phyloP scores from a whole-genome alignment of 2,329 filamentous ascomycete genomes.

The Phyllosticta ampelicida region DNA sequence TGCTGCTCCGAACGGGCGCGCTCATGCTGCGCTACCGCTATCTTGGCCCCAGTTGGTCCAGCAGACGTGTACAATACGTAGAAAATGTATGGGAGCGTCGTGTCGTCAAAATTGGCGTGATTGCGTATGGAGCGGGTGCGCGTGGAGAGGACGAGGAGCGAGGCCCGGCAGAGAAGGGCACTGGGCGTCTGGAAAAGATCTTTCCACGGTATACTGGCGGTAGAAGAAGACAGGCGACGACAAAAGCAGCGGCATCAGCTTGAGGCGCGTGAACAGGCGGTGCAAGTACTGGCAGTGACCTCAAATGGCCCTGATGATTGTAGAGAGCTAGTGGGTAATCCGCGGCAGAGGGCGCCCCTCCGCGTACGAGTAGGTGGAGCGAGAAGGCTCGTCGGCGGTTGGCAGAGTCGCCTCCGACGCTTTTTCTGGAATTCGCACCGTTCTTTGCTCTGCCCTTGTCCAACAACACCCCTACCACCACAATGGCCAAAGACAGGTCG shows the following conservation, averaged over 20 bases:
- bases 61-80: neutral
- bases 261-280: neutral
- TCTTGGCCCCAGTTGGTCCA: neutral
- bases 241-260: neutral
- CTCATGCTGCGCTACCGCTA: constrained; percentile 28
- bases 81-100: neutral
- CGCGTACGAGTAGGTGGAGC: too few relatives aligned
- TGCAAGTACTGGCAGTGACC: neutral
- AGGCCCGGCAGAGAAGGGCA: neutral
- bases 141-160: neutral
- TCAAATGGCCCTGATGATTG: neutral
- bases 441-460: constrained; percentile 1
- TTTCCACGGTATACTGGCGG: neutral
- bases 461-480: neutral
- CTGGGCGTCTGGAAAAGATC: neutral
- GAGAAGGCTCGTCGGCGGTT: neutral
- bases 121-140: constrained; percentile 5
- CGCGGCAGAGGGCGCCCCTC: neutral
- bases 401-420: neutral
- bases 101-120: constrained; percentile 6
- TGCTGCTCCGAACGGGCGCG: constrained; percentile 25
- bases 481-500: constrained; percentile 24
- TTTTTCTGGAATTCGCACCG: neutral
- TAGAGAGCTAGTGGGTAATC: neutral
- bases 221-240: neutral